Evolutionary conservation across 2,329 filamentous ascomycete genomes (phyloP).

Genomic region (Bertia moriformis): DNA sequence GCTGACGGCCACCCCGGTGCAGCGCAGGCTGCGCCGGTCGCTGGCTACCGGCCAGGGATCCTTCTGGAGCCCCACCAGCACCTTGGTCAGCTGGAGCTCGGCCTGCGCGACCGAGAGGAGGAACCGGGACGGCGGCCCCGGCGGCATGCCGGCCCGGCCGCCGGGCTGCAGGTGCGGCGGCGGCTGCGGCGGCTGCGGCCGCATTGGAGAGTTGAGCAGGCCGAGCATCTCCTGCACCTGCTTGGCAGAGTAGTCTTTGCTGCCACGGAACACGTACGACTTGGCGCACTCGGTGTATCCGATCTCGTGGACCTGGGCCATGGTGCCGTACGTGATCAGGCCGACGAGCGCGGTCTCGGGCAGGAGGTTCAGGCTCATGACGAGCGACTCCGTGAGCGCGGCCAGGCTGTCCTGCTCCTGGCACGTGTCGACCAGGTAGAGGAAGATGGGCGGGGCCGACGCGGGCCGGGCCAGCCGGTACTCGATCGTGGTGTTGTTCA

Average conservation of each 20-base stretch:
- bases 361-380: constrained; percentile 50
- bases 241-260: constrained; percentile 91
- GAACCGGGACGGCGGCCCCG: constrained; percentile 77
- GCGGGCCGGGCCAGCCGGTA: constrained; percentile 48
- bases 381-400: constrained; percentile 51
- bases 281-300: constrained; percentile 97
- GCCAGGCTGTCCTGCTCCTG: constrained; percentile 55
- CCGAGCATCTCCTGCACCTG: constrained; percentile 99
- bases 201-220: constrained; percentile 54
- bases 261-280: constrained; percentile 94
- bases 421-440: constrained; percentile 56
- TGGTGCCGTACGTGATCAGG: constrained; percentile 42
- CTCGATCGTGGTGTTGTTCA: constrained; percentile 50
- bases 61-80: constrained; percentile 85
- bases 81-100: constrained; percentile 93
- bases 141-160: constrained; percentile 59
- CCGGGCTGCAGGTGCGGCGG: constrained; percentile 62
- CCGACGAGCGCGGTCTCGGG: constrained; percentile 50
- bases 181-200: no score
- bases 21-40: constrained; percentile 78
- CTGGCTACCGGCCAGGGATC: constrained; percentile 96
- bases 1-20: constrained; percentile 85
- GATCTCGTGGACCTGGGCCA: constrained; percentile 85
- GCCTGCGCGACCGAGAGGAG: constrained; percentile 86
- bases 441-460: constrained; percentile 50